A percentile compares a stretch with the other conserved stretches of the same genome.
phyloP scores from a whole-genome alignment of 2,329 filamentous ascomycete genomes.

The Stagonosporopsis tanaceti region DNA sequence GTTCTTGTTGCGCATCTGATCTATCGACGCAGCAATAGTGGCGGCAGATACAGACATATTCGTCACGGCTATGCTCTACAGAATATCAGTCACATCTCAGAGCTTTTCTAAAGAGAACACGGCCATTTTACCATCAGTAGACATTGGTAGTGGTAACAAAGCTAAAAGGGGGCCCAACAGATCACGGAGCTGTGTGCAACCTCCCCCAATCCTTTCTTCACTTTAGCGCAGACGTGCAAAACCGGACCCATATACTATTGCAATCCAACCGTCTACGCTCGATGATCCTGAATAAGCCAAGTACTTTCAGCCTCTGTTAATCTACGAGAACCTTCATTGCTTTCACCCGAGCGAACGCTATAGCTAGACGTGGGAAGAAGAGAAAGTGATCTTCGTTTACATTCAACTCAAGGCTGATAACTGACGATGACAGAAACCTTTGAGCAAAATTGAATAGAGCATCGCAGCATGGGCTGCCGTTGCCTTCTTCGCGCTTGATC shows the following conservation, averaged over 20 bases:
- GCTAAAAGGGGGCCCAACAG: neutral
- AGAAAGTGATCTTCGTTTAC: neutral
- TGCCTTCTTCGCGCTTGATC: neutral
- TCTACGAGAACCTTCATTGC: neutral
- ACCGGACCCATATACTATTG: neutral
- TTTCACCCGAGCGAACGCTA: neutral
- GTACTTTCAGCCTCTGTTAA: neutral
- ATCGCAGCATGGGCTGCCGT: neutral
- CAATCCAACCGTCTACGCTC: neutral
- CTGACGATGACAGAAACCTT: neutral
- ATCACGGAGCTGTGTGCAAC: neutral
- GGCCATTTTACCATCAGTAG: neutral
- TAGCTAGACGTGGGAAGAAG: neutral
- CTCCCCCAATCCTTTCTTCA: neutral
- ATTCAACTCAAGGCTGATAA: neutral
- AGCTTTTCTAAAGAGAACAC: neutral
- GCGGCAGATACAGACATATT: neutral
- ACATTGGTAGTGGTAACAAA: neutral
- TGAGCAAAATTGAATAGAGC: neutral
- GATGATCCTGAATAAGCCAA: neutral
- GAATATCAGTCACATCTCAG: neutral
- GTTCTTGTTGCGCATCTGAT: neutral
- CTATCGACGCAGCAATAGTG: neutral
- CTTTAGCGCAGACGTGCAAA: neutral
- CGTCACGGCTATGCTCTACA: neutral